phyloP scores from a whole-genome alignment of 192 early-diverging fungal genomes.

The Spizellomyces sp. region DNA sequence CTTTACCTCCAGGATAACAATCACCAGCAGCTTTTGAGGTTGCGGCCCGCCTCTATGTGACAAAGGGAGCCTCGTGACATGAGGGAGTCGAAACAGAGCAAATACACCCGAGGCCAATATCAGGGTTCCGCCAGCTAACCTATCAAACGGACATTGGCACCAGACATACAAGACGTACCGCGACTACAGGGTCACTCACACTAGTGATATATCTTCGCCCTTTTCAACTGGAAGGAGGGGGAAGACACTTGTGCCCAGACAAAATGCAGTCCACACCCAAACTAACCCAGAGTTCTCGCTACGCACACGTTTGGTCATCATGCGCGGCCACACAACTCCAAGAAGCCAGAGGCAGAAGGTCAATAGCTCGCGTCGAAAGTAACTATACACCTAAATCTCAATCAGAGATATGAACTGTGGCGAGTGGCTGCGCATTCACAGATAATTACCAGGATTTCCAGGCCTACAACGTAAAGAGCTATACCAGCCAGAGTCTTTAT shows the following conservation, averaged over 20 bases:
- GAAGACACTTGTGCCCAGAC: slow-evolving; percentile 78
- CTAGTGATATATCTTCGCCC: slow-evolving; percentile 57
- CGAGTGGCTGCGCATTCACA: too few species aligned
- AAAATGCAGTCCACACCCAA: slow-evolving; percentile 65
- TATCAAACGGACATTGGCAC: too few species aligned
- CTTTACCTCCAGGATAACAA: too few species aligned
- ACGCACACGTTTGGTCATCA: slow-evolving; percentile 54
- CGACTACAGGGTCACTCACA: too few species aligned
- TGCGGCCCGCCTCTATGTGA: too few species aligned
- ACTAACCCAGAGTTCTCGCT: slow-evolving; percentile 53
- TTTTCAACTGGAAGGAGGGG: slow-evolving; percentile 88
- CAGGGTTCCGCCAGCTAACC: too few species aligned
- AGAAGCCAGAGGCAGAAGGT: slow-evolving; percentile 65
- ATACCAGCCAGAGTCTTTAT: not conserved
- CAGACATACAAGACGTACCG: too few species aligned
- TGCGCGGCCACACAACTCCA: slow-evolving; percentile 66
- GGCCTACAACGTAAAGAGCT: slow-evolving; percentile 59
- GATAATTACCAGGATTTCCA: slow-evolving; percentile 66
- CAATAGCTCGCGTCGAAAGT: slow-evolving; percentile 76
- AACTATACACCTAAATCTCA: slow-evolving; percentile 71
- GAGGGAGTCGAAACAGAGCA: too few species aligned
- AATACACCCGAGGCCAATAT: too few species aligned
- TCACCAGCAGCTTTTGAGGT: too few species aligned
- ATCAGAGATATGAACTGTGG: not conserved
- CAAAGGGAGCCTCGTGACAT: too few species aligned